Evolutionary conservation across 305 asterid species (phyloP), one percentile per base, ranked within the genome.

Genomic region (Fraxinus ornus): DNA sequence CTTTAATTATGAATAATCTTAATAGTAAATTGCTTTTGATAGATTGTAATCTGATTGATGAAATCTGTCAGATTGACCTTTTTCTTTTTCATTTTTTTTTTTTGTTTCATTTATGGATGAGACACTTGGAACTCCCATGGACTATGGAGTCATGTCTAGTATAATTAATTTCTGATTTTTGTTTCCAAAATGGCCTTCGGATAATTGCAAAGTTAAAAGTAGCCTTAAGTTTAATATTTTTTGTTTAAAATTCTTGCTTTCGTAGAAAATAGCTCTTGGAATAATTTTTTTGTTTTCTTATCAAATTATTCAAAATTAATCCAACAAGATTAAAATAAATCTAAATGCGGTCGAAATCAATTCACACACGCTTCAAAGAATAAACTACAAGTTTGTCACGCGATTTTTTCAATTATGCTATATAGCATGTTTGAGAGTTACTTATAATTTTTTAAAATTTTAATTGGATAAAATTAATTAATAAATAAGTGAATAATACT

Each of bases 1-100:
- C 57, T 47, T 79, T 24, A 76, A 75, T 77, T 71, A 76, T 64
- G 79, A 76, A 7, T 9, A 24, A n/a, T n/a, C 33, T 64, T 64
- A 26, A 24, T 7, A 66, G 35, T 64, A 9, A 24, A 22, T 4
- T 64, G 7, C 66, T 57, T n/a, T n/a, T 6, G 24, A n/a, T 57
- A 57, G 30, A 24, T 60, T 60, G 8, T 5, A 60, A 21, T 60
- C 71, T 60, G 28, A 60, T 60, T 60, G 71, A 9, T 60, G 71
- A 3, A 22, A 1, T 60, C 71, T 7, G 15, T 21, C 28, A n/a
- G 30, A 5, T 21, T 60, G 32, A 21, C 32, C 1, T 6, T 60
- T 60, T 60, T n/a, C 30, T 60, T 60, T 60, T 21, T 13, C 1
- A 0, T 21, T 19, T 19, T 60, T n/a, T n/a, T 5, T 5, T 55